Conservation (phyloP, 257 asterid species). For the Ajuga chamaepitys region DNA sequence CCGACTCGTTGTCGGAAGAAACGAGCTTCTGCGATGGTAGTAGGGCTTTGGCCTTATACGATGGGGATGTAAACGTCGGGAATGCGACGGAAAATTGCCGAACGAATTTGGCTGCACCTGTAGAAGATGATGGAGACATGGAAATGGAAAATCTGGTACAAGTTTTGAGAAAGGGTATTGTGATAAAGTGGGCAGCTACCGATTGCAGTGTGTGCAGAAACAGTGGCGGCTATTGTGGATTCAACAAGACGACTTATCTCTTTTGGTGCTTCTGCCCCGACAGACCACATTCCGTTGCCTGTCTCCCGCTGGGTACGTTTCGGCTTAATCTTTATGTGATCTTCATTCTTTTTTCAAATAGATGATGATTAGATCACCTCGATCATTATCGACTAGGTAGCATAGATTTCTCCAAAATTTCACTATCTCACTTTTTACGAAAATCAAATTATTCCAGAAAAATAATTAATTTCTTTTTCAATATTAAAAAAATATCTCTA, state of each 20-base stretch:
- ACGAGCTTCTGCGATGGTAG: slow-evolving; percentile 10
- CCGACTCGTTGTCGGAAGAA: not conserved
- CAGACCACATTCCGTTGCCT: slow-evolving; percentile 32
- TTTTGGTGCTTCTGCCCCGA: slow-evolving; percentile 40
- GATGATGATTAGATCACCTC: too few relatives aligned
- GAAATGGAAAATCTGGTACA: slow-evolving; percentile 1
- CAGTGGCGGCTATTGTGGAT: slow-evolving; percentile 50
- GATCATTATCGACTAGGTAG: too few relatives aligned
- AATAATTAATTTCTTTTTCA: too few relatives aligned
- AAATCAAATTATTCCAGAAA: too few relatives aligned
- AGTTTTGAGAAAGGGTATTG: slow-evolving; percentile 44
- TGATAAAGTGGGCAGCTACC: slow-evolving; percentile 15
- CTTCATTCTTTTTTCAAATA: too few relatives aligned
- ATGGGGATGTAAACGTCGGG: slow-evolving; percentile 15
- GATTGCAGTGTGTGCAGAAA: slow-evolving; percentile 18
- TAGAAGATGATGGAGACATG: slow-evolving; percentile 23
- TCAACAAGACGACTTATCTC: not conserved
- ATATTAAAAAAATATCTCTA: too few relatives aligned
- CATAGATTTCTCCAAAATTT: too few relatives aligned
- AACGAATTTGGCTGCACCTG: slow-evolving; percentile 28
- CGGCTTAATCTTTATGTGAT: too few relatives aligned
- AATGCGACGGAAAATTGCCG: slow-evolving; percentile 28
- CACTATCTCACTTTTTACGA: too few relatives aligned
- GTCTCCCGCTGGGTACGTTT: too few relatives aligned
- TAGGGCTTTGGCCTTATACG: slow-evolving; percentile 26